Percentiles rank a stretch among this genome's conserved stretches.
Evolutionary conservation across 495 filamentous ascomycete genomes (phyloP).

Genomic region (Choiromyces venosus): DNA sequence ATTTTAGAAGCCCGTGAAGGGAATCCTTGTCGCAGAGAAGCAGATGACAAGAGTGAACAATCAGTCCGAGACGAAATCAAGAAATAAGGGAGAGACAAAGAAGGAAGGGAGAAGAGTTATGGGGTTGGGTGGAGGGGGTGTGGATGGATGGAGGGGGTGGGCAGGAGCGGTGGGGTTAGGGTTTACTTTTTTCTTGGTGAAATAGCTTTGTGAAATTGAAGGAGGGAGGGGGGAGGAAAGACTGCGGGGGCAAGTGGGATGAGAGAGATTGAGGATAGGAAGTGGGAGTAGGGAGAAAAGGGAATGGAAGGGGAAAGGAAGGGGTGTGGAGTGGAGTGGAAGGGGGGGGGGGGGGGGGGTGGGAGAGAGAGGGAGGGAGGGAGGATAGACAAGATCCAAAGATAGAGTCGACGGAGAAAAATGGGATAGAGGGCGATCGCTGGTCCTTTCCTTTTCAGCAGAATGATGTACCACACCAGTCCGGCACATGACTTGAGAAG

Average conservation of each 20-base stretch:
- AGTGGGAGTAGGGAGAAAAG: background rate
- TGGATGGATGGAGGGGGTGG: conserved; percentile 13
- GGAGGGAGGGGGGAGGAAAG: background rate
- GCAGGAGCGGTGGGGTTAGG: background rate
- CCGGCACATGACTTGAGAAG: conserved; percentile 38
- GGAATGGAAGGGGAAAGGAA: conserved; percentile 32
- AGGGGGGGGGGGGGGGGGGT: conserved; percentile 22
- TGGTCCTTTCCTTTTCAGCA: conserved; percentile 26
- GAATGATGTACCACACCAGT: conserved; percentile 36
- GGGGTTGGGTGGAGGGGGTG: background rate
- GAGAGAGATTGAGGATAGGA: background rate
- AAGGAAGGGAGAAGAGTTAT: conserved; percentile 18
- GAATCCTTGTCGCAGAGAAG: conserved; percentile 30
- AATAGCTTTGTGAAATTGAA: background rate
- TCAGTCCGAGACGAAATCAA: conserved; percentile 37
- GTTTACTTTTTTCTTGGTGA: background rate
- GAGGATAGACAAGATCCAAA: conserved; percentile 30
- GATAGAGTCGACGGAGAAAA: conserved; percentile 36
- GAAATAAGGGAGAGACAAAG: conserved; percentile 30
- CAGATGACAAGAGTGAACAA: conserved; percentile 34
- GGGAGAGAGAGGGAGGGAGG: conserved; percentile 13
- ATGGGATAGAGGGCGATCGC: conserved; percentile 23
- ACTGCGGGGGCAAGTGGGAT: background rate
- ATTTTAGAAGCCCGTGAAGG: conserved; percentile 29
- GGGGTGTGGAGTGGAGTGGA: conserved; percentile 20